Conservation (phyloP, 1,139 yeast genomes). For the Suhomyces terraborum region DNA sequence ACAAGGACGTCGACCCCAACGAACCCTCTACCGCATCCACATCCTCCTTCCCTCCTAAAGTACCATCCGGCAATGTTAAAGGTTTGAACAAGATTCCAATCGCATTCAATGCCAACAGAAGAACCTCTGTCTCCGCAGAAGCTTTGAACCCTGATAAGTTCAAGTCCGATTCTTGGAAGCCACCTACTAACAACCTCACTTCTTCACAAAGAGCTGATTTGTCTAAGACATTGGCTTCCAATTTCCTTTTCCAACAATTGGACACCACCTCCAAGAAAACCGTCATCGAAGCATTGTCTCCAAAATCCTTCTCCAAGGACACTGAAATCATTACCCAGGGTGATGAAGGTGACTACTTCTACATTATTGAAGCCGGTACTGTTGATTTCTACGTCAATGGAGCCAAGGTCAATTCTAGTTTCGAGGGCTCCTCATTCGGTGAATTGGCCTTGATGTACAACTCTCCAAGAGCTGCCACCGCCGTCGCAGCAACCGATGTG, state of each 20-base stretch:
- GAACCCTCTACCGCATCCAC: constrained; percentile 26
- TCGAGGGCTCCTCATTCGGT: constrained; percentile 91
- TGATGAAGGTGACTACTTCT: constrained; percentile 94
- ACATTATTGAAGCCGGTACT: constrained; percentile 80
- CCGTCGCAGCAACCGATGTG: constrained; percentile 68
- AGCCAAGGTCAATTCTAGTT: constrained; percentile 68
- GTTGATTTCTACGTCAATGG: constrained; percentile 83
- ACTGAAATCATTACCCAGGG: constrained; percentile 85
- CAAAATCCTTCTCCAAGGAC: constrained; percentile 61
- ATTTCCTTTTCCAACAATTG: constrained; percentile 80
- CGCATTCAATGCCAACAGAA: constrained; percentile 75
- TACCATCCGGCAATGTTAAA: constrained; percentile 17
- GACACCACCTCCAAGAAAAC: constrained; percentile 72
- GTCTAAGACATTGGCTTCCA: constrained; percentile 69
- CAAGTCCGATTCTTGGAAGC: constrained; percentile 67
- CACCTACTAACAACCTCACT: constrained; percentile 67
- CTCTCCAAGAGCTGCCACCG: constrained; percentile 97
- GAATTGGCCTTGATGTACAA: constrained; percentile 97
- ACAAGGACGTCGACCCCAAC: constrained; percentile 33
- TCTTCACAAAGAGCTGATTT: constrained; percentile 68
- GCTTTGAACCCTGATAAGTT: constrained; percentile 60
- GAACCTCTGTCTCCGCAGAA: constrained; percentile 88
- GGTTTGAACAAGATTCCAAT: constrained; percentile 44
- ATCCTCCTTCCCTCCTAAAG: constrained; percentile 8
- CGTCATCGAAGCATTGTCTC: constrained; percentile 79